These are phyloP conservation scores for Phaseolus coccineus DNA, from an alignment of 331 rosid species.

Conservation along the genomic window DNA sequence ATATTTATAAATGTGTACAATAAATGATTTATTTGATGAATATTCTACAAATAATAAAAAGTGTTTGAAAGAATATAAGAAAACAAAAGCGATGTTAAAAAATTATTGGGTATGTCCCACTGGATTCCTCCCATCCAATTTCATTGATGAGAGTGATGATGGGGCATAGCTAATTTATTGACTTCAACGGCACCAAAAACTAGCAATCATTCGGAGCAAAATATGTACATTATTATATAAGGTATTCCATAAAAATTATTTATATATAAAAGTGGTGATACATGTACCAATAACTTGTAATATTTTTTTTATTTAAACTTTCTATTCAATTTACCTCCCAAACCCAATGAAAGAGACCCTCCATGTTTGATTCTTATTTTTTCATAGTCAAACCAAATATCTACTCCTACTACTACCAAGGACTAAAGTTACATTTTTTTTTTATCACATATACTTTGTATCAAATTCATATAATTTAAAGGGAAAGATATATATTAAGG, in stretches of 20 bases:
- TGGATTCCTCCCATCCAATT: slow-evolving; percentile 39
- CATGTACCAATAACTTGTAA: too few relatives aligned
- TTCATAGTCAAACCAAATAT: slow-evolving; percentile 52
- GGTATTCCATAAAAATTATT: too few relatives aligned
- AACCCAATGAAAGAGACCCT: slow-evolving; percentile 53
- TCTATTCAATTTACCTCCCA: slow-evolving; percentile 38
- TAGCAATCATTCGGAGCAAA: slow-evolving; percentile 48
- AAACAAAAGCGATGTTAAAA: slow-evolving; percentile 24
- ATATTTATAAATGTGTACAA: too few relatives aligned
- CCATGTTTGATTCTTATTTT: slow-evolving; percentile 42
- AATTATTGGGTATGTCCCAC: not conserved
- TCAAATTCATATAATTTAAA: too few relatives aligned
- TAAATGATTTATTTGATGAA: too few relatives aligned
- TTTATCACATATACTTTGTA: too few relatives aligned
- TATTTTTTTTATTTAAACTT: not conserved
- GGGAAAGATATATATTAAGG: too few relatives aligned
- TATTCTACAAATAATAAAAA: too few relatives aligned
- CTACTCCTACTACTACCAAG: too few relatives aligned
- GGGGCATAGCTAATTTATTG: slow-evolving; percentile 49
- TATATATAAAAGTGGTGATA: too few relatives aligned
- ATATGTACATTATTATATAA: not conserved
- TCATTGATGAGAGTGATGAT: slow-evolving; percentile 48
- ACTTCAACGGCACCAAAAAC: slow-evolving; percentile 54
- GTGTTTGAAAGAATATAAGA: not conserved
- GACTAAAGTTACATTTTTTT: too few relatives aligned